phyloP scores from a whole-genome alignment of 2,329 filamentous ascomycete species.

The Talaromyces amestolkiae region DNA sequence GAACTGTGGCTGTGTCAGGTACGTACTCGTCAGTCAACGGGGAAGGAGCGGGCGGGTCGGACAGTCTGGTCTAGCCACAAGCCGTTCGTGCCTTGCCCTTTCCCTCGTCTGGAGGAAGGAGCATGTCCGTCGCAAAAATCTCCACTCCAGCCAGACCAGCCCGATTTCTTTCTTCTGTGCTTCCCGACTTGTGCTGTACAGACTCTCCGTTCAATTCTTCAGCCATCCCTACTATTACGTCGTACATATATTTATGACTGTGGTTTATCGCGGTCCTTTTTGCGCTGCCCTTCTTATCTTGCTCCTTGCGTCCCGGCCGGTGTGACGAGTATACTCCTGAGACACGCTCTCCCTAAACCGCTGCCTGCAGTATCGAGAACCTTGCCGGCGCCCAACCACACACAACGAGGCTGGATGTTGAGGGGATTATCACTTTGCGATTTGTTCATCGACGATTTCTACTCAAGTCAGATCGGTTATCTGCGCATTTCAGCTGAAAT shows the following conservation, averaged over 20 bases:
- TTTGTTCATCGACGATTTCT: neutral
- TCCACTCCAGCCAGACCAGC: neutral
- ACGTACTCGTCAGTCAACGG: neutral
- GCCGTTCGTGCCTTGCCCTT: slow-evolving; percentile 1
- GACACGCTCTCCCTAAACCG: neutral
- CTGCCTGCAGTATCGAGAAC: slow-evolving; percentile 5
- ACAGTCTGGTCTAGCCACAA: slow-evolving; percentile 3
- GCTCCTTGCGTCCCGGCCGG: neutral
- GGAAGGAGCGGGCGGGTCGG: neutral
- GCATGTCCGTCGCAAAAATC: slow-evolving; percentile 4
- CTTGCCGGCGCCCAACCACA: slow-evolving; percentile 5
- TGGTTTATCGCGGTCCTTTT: neutral
- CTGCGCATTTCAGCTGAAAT: neutral
- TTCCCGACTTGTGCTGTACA: neutral
- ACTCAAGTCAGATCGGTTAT: neutral
- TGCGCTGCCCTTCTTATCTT: neutral
- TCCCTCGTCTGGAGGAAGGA: slow-evolving; percentile 2
- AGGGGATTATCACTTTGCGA: neutral
- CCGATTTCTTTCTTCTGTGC: neutral
- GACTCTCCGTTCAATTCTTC: neutral
- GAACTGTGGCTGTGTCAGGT: slow-evolving; percentile 5
- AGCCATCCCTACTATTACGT: neutral
- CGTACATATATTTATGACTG: neutral
- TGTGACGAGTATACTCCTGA: slow-evolving; percentile 6
- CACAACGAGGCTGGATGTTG: slow-evolving; percentile 2